Base-by-base conservation (phyloP, 495 filamentous ascomycete genomes). In the Trichoderma orchidacearum region DNA sequence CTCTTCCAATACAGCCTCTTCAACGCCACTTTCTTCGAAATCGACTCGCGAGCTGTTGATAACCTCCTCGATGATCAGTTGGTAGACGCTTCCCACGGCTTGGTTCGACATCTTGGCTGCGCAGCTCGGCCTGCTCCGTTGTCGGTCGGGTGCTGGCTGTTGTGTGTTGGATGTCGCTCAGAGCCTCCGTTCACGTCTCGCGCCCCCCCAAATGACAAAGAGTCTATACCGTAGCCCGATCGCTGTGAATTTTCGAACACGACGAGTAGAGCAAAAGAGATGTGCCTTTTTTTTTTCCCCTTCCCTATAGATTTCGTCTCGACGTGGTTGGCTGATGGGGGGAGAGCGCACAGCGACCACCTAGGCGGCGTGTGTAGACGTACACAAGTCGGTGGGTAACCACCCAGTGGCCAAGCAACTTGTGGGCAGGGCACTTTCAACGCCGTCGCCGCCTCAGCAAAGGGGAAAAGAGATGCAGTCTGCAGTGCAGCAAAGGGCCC, bases 11-110 rank as follows among this genome's bases (percentile, higher is more conserved):
- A 89, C 88, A 61, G 80, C 73, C 66, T 88, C 86, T 58, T 93
- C 89, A 58, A 97, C 87, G 60, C 94, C 94, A 63, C 85, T 86
- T 68, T 97, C 93, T 70, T 99, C 94, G 70, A 99, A 97, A 69
- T 96, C 91, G 64, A 92, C 85, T 69, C 88, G 80, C 64, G 90
- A 95, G 55, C 81, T 80, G 58, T 87, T 82, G 66, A 95, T 84
- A 58, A 97, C 90, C 68, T 93, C 91, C 58, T 87, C 75, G 71
- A 99, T 96, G 75, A 97, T 87, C 68, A 84, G 79, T 67, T 85
- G 76, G 75, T 96, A 99, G 59, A 96, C 83, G 58, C 69, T 64
- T 65, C 94, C 93, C 56, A 81, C 76, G 32, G 70, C 63, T 4
- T 63, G 58, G 67, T 81, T 81, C 55, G 78, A 81, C 78, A 81